phyloP scores from a whole-genome alignment of 2,329 filamentous ascomycete species.

The Nemania sp. region DNA sequence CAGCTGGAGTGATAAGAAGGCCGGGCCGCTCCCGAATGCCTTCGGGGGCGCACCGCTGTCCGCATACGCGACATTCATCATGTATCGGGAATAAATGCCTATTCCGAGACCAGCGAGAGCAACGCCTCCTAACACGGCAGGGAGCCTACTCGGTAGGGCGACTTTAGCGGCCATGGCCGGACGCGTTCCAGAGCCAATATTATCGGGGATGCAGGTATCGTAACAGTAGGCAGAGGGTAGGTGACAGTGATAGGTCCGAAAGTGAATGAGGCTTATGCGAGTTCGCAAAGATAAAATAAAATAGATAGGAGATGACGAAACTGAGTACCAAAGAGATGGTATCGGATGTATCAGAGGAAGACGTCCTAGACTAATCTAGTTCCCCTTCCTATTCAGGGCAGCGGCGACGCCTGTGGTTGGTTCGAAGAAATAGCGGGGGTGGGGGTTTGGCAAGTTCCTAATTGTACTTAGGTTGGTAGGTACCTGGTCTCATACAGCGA shows the following conservation, averaged over 20 bases:
- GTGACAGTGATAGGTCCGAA: too few relatives aligned
- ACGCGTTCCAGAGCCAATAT: too few relatives aligned
- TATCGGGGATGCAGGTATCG: too few relatives aligned
- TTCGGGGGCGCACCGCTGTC: slow-evolving; percentile 35
- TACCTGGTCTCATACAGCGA: too few relatives aligned
- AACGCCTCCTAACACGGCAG: slow-evolving; percentile 16
- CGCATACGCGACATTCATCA: slow-evolving; percentile 32
- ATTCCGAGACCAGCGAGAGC: slow-evolving; percentile 32
- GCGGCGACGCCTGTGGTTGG: slow-evolving; percentile 13
- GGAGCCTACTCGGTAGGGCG: slow-evolving; percentile 9
- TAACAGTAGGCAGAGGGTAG: too few relatives aligned
- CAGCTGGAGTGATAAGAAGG: slow-evolving; percentile 53
- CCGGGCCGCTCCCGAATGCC: slow-evolving; percentile 44
- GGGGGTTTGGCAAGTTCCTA: too few relatives aligned
- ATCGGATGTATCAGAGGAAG: slow-evolving; percentile 13
- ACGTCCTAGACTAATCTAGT: too few relatives aligned
- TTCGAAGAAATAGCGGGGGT: not conserved
- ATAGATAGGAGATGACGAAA: not conserved
- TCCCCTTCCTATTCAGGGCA: slow-evolving; percentile 18
- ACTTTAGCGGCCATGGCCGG: slow-evolving; percentile 17
- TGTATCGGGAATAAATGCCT: slow-evolving; percentile 34
- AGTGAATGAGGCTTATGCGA: not conserved
- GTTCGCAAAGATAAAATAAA: too few relatives aligned
- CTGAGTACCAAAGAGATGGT: not conserved
- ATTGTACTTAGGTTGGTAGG: too few relatives aligned